Base-by-base conservation (phyloP, 2,329 filamentous ascomycete species). In the Zelopaecilomyces penicillatus region DNA sequence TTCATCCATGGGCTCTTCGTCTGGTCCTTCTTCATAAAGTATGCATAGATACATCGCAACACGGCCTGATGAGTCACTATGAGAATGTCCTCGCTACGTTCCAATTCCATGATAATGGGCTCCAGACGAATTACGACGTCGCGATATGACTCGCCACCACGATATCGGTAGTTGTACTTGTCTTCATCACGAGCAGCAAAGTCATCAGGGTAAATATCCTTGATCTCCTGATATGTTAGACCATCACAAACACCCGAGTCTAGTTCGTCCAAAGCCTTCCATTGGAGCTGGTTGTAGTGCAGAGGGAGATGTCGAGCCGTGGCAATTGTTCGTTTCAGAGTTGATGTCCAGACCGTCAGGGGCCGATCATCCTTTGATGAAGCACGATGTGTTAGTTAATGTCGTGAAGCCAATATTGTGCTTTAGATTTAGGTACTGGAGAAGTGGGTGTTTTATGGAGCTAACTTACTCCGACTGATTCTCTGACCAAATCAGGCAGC, bases 121-220 rank as follows among this genome's bases (percentile, higher is more conserved):
- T 98, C 93, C 1, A 98, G 81, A 1, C 93, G 88, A 58, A 96
- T 97, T 35, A 98, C 93, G 1, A 98, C 91, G 59, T 98, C 93
- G 45, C 91, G 87, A 65, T 98, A 83, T 49, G 87, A 94, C 69
- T 98, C 93, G 43, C 93, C 93, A 51, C 93, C 93, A 5, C 93
- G 84, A 67, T 98, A 98, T 46, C 93, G 88, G 69, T 98, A 98
- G 71, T 98, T 97, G 78, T 97, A 97, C 68, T 98, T 98, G 74
- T 98, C 93, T 54, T 95, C 88, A 65, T 98, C 93, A 50, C 93
- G 87, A 31, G 91, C 89, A 41, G 82, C 81, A 68, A 98, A 98
- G 68, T 98, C 93, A 54, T 96, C 90, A 0, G 93, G 93, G 62
- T 87, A 97, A 44, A 78, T 71, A 57, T 94, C 80, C 58, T 93